These are phyloP conservation scores for Oxytropis ochrocephala DNA, from an alignment of 306 rosid genomes.

Conservation along the genomic window DNA sequence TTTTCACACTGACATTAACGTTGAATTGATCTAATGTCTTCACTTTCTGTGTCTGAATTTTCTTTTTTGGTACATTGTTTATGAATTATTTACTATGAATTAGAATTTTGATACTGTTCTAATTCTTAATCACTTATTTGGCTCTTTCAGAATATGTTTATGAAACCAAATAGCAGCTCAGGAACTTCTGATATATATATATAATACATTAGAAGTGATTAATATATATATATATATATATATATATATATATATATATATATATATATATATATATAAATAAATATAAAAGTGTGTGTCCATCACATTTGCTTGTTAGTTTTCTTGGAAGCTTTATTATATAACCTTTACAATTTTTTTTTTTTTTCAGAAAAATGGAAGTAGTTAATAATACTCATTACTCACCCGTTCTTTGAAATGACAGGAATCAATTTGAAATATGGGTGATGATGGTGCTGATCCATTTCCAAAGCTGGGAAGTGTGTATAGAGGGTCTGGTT, in stretches of 20 bases:
- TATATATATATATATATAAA: too few species aligned
- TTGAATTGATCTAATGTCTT: neutral
- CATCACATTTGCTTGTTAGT: neutral
- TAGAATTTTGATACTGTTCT: neutral
- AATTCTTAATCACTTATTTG: neutral
- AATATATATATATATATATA: too few species aligned
- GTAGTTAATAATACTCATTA: neutral
- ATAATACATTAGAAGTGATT: too few species aligned
- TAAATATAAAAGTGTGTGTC: too few species aligned
- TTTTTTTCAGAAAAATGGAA: neutral
- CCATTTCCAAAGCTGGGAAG: slow-evolving; percentile 33
- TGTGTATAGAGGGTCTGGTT: slow-evolving; percentile 23
- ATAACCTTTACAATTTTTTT: neutral
- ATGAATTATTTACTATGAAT: neutral
- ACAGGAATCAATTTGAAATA: slow-evolving; percentile 9
- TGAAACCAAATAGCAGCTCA: too few species aligned
- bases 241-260: too few species aligned
- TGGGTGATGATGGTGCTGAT: slow-evolving; percentile 24
- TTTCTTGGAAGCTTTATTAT: neutral
- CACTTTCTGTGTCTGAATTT: neutral
- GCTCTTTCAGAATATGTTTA: neutral
- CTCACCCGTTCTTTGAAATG: neutral
- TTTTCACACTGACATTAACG: too few species aligned
- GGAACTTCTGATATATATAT: neutral
- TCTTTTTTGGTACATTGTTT: neutral